A percentile compares a stretch with the other conserved stretches of the same genome.
These are phyloP conservation scores for Hevea brasiliensis DNA, from an alignment of 345 rosid species.

Conservation along the genomic window DNA sequence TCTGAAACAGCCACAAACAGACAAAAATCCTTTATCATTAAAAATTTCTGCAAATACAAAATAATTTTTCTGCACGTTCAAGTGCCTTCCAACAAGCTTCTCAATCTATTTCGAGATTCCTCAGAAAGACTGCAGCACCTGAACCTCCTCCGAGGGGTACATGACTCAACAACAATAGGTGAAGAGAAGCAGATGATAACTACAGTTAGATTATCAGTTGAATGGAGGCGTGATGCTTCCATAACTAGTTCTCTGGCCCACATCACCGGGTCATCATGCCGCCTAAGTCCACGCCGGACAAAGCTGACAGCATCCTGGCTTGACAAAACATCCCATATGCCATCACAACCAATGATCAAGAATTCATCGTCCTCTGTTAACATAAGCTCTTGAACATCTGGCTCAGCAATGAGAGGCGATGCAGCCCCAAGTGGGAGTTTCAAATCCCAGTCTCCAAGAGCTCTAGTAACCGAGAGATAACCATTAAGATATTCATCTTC, in stretches of 20 bases:
- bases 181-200: constrained; percentile 51
- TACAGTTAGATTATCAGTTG: constrained; percentile 59
- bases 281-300: constrained; percentile 58
- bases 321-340: constrained; percentile 82
- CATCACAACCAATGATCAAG: constrained; percentile 81
- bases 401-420: constrained; percentile 79
- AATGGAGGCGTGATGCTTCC: constrained; percentile 55
- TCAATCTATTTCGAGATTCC: constrained; percentile 53
- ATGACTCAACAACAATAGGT: constrained; percentile 27
- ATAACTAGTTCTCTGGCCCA: constrained; percentile 57
- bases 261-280: constrained; percentile 53
- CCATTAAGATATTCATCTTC: constrained; percentile 60
- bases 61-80: constrained; percentile 38
- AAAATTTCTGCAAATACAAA: constrained; percentile 6
- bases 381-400: constrained; percentile 52
- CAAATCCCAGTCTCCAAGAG: constrained; percentile 89
- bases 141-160: constrained; percentile 47
- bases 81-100: constrained; percentile 57
- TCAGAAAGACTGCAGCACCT: constrained; percentile 47
- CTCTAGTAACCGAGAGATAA: constrained; percentile 63
- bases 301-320: constrained; percentile 76
- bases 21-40: constrained; percentile 9
- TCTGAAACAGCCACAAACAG: constrained; percentile 53
- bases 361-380: constrained; percentile 86
- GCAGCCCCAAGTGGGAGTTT: constrained; percentile 60